Evolutionary conservation across 805 yeast genomes (phyloP).

Genomic region (Yamadazyma sp.): DNA sequence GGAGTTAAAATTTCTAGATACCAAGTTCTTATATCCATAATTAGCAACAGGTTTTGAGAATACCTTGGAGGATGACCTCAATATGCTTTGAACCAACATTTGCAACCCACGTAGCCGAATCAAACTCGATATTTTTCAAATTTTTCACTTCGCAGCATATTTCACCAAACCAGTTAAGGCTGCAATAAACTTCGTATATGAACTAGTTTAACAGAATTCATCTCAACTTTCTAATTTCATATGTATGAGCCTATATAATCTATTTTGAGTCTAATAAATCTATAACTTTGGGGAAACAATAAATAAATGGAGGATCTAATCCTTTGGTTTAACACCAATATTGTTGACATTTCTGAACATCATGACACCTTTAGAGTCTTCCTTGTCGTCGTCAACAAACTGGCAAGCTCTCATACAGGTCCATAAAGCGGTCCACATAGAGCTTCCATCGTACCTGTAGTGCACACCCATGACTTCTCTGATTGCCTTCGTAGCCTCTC

Average conservation of each 20-base stretch:
- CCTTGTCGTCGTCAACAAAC: conserved; percentile 59
- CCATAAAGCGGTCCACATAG: conserved; percentile 61
- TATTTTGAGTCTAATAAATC: too few relatives aligned
- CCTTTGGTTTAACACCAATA: conserved; percentile 42
- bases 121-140: conserved; percentile 1
- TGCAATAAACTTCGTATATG: neutral
- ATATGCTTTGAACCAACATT: conserved; percentile 9
- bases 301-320: conserved; percentile 13
- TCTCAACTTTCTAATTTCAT: too few relatives aligned
- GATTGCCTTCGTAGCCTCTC: conserved; percentile 53
- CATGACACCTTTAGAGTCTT: conserved; percentile 47
- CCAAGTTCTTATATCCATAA: neutral
- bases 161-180: too few relatives aligned
- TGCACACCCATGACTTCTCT: conserved; percentile 53
- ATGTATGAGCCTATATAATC: too few relatives aligned
- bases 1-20: conserved; percentile 4
- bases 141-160: conserved; percentile 13
- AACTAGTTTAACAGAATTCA: neutral
- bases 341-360: conserved; percentile 65
- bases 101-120: neutral
- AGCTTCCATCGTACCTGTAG: conserved; percentile 50
- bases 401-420: conserved; percentile 62
- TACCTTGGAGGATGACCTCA: conserved; percentile 6
- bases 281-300: conserved; percentile 1
- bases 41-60: neutral